These are phyloP conservation scores for Penicillium egyptiacum DNA, from an alignment of 495 filamentous ascomycete genomes.

Conservation along the genomic window DNA sequence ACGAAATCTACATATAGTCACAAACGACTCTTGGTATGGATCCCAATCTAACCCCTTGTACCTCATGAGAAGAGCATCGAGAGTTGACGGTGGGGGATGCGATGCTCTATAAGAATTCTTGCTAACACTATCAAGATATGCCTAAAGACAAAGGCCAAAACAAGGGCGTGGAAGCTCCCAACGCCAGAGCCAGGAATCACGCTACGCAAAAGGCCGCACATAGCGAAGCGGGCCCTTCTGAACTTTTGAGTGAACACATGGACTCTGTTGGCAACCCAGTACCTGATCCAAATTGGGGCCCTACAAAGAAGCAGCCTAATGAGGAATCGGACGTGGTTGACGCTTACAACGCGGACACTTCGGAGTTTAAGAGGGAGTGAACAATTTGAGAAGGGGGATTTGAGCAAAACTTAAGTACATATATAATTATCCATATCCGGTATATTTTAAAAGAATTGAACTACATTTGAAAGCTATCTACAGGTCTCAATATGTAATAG, in stretches of 20 bases:
- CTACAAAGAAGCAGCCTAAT: constrained; percentile 14
- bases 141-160: background rate
- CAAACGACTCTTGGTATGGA: background rate
- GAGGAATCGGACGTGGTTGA: constrained; percentile 32
- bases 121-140: background rate
- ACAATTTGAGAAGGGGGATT: too few species aligned
- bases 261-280: constrained; percentile 37
- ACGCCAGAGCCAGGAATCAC: background rate
- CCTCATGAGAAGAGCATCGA: background rate
- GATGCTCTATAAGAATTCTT: background rate
- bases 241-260: constrained; percentile 30
- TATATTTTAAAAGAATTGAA: too few species aligned
- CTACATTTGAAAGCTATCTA: too few species aligned
- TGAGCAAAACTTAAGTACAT: too few species aligned
- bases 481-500: background rate
- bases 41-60: background rate
- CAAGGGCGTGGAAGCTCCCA: background rate
- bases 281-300: constrained; percentile 33
- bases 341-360: constrained; percentile 32
- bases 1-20: background rate
- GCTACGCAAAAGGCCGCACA: constrained; percentile 6
- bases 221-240: constrained; percentile 27
- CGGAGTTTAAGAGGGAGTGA: constrained; percentile 10
- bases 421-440: too few species aligned
- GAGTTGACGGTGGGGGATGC: background rate